A percentile compares a stretch with the other conserved stretches of the same genome.
Evolutionary conservation across 2,329 filamentous ascomycete species (phyloP).

Genomic region (Lecanicillium sp.): DNA sequence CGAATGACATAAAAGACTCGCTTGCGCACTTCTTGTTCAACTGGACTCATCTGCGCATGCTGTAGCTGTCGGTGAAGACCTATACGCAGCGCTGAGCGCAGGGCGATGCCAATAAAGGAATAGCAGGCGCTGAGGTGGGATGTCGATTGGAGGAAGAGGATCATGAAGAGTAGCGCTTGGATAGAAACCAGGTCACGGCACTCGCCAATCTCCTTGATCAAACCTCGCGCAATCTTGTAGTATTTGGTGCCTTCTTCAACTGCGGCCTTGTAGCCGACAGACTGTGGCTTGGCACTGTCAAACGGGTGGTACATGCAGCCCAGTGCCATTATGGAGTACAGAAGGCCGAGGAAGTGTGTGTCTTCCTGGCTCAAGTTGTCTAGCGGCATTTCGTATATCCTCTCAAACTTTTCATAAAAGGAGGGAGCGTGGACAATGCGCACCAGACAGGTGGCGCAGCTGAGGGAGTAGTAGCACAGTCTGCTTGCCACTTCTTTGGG

Average conservation of each 20-base stretch:
- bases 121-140: slow-evolving; percentile 75
- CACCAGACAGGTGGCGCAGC: slow-evolving; percentile 49
- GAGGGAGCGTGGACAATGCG: slow-evolving; percentile 74
- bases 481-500: slow-evolving; percentile 46
- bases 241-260: slow-evolving; percentile 61
- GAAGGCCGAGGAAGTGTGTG: slow-evolving; percentile 58
- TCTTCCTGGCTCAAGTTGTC: slow-evolving; percentile 58
- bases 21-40: slow-evolving; percentile 56
- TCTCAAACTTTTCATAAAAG: slow-evolving; percentile 71
- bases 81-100: slow-evolving; percentile 68
- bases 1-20: slow-evolving; percentile 61
- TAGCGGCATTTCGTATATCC: slow-evolving; percentile 63
- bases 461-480: slow-evolving; percentile 48
- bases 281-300: slow-evolving; percentile 40
- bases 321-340: slow-evolving; percentile 64
- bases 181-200: slow-evolving; percentile 68
- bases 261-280: slow-evolving; percentile 40
- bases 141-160: slow-evolving; percentile 72
- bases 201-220: slow-evolving; percentile 58
- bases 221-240: slow-evolving; percentile 57
- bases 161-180: slow-evolving; percentile 72
- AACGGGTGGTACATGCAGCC: slow-evolving; percentile 64
- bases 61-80: slow-evolving; percentile 68
- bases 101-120: slow-evolving; percentile 69
- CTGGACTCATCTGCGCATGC: slow-evolving; percentile 52